Base-by-base conservation (phyloP, 2,329 filamentous ascomycete species). In the Cercospora brassicicola region DNA sequence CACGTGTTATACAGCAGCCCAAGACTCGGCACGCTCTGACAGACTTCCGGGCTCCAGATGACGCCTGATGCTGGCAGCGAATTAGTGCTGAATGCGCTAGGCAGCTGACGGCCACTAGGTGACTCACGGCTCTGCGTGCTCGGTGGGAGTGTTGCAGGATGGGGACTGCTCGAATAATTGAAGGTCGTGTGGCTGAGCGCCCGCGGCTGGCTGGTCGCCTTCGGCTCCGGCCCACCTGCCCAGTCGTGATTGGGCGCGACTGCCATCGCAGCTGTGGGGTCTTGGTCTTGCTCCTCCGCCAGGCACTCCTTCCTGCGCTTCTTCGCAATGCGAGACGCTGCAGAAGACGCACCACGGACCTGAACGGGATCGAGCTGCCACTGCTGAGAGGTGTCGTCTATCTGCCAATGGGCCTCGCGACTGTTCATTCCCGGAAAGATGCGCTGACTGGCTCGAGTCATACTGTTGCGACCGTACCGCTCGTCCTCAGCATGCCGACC, bases 101-200 rank as follows among this genome's bases (percentile, higher is more conserved):
- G 62, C 62, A 64, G 62, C 62, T 39, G 28, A 56, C 60, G 18
- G 23, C 23, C 39, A 31, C 42, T 51, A 10, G 48, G 31, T 64
- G 62, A 64, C 62, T 64, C 62, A 64, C 62, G 62, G 18, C 18
- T n/a, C 20, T n/a, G 8, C 23, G 18, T 28, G 28, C 18, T 55
- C n/a, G 33, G 61, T 20, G 45, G 28, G 42, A 48, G 30, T 64
- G 61, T 56, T 42, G 61, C 28, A 45, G 45, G 28, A 18, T 57
- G 48, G 20, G 55, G 48, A 20, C 55, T 51, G 48, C 33, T 64
- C 62, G 62, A 64, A 64, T 64, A 42, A 45, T 48, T 39, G 45
- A 51, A 56, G 48, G 48, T 64, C 62, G 28, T 51, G 62, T 64
- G 62, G 62, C 62, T 64, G 62, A 56, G 18, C 18, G 48, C 20